Conservation (phyloP, 495 filamentous ascomycete genomes). For the Thozetella sp. region DNA sequence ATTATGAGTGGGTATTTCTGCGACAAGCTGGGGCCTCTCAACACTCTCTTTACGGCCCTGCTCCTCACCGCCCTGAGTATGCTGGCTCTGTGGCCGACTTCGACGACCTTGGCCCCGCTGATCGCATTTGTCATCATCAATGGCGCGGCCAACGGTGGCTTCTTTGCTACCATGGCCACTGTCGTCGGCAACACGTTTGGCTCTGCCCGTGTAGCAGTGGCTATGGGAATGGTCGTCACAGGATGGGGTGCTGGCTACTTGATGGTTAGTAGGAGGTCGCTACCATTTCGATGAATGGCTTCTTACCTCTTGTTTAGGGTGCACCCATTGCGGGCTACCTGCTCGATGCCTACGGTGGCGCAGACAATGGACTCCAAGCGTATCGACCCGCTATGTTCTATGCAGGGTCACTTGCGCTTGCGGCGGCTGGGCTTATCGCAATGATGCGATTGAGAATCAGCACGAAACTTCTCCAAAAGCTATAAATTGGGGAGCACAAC, state of each 20-base stretch:
- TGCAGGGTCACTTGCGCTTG: conserved; percentile 42
- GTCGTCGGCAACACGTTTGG: conserved; percentile 61
- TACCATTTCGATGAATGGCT: too few species aligned
- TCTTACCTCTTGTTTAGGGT: too few species aligned
- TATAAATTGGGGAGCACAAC: too few species aligned
- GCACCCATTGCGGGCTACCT: conserved; percentile 62
- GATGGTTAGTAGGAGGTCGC: conserved; percentile 47
- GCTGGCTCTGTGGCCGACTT: conserved; percentile 59
- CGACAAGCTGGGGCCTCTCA: conserved; percentile 53
- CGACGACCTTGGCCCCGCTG: conserved; percentile 51
- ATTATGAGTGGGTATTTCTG: conserved; percentile 50
- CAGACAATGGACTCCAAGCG: conserved; percentile 40
- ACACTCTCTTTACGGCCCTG: conserved; percentile 39
- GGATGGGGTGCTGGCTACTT: conserved; percentile 63
- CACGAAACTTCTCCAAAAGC: conserved; percentile 23
- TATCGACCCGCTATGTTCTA: conserved; percentile 64
- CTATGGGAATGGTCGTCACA: conserved; percentile 63
- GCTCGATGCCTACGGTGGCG: conserved; percentile 53
- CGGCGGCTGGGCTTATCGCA: conserved; percentile 24
- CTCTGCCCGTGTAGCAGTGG: conserved; percentile 52
- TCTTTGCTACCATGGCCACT: conserved; percentile 63
- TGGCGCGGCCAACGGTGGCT: conserved; percentile 56
- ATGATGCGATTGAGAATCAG: conserved; percentile 25
- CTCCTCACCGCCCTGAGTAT: conserved; percentile 52
- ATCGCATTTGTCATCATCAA: conserved; percentile 55